Base-by-base conservation (phyloP, 805 yeast genomes). In the Yarrowia sp. region DNA sequence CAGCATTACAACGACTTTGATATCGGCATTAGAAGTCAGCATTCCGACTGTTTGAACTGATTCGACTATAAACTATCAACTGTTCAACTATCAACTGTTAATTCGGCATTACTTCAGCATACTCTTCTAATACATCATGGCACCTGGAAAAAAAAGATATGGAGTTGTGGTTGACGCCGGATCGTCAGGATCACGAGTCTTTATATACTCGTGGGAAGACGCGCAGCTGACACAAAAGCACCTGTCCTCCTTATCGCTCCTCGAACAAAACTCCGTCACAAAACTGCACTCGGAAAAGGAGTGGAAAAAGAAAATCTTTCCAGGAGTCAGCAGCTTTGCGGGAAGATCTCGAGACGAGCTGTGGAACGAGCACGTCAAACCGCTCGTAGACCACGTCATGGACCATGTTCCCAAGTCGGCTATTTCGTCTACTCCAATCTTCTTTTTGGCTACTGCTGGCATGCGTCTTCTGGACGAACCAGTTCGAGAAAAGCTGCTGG, bases 371-470 rank as follows among this genome's bases (percentile, higher is more conserved):
- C 98, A 94, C 73, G 81, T 89, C 66, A 74, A 81, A 64, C 79
- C 81, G 3, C 74, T 94, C 53, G 76, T 92, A 16, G 77, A 81
- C 47, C 84, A 84, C 71, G 97, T 97, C 0, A 81, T 83, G 67
- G 72, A 74, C 4, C 80, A 87, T 21, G 83, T 94, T 7, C 98
- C 98, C 0, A 68, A 70, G 29, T 80, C 79, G 0, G 77, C 81
- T 61, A 82, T 84, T 66, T 64, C 72, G 1, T 81, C 82, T 4
- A 93, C 98, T 0, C 98, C 99, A 0, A 80, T 94, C 0, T 94
- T 84, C 67, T 82, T 94, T n/a, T 83, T 89, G 67, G 96, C 98
- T 3, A 94, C 99, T 0, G 99, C 99, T 5, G 99, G 99, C 1
- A 90, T 94, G 96, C 80, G 99, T 65, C 75, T 94, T 41, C 71